Conservation (phyloP, 2,329 filamentous ascomycete genomes). For the Talaromyces sp. region DNA sequence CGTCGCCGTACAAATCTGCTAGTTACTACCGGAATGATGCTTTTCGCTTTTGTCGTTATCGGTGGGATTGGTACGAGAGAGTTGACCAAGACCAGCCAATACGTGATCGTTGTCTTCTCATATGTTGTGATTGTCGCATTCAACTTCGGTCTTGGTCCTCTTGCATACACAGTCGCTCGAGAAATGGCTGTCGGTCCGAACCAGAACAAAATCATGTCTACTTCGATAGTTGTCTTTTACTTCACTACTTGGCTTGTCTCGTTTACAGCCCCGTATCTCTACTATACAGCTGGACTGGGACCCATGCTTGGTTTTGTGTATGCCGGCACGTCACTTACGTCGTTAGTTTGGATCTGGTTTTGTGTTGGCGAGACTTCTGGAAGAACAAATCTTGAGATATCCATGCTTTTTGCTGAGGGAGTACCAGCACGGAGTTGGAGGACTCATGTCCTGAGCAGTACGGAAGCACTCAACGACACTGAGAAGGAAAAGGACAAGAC, state of each 20-base stretch:
- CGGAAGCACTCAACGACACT: neutral
- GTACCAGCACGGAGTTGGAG: neutral
- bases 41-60: slow-evolving; percentile 2
- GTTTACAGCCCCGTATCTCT: slow-evolving; percentile 1
- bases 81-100: neutral
- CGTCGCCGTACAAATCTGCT: neutral
- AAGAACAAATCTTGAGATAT: slow-evolving; percentile 1
- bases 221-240: slow-evolving; percentile 1
- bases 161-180: slow-evolving; percentile 2
- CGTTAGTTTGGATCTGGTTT: slow-evolving; percentile 2
- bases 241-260: slow-evolving; percentile 2
- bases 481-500: neutral
- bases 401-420: slow-evolving; percentile 2
- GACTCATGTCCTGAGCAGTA: neutral
- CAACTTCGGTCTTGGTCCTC: slow-evolving; percentile 2
- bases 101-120: slow-evolving; percentile 3
- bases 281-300: slow-evolving; percentile 1
- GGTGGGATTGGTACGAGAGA: neutral
- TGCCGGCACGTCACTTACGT: slow-evolving; percentile 1
- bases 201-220: slow-evolving; percentile 6
- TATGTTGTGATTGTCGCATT: slow-evolving; percentile 4
- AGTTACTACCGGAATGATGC: slow-evolving; percentile 4
- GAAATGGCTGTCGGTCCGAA: slow-evolving; percentile 2
- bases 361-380: slow-evolving; percentile 3
- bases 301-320: slow-evolving; percentile 6